Conservation (phyloP, 225 moss, liverwort and hornwort species). For the Takakia lepidozioides region DNA sequence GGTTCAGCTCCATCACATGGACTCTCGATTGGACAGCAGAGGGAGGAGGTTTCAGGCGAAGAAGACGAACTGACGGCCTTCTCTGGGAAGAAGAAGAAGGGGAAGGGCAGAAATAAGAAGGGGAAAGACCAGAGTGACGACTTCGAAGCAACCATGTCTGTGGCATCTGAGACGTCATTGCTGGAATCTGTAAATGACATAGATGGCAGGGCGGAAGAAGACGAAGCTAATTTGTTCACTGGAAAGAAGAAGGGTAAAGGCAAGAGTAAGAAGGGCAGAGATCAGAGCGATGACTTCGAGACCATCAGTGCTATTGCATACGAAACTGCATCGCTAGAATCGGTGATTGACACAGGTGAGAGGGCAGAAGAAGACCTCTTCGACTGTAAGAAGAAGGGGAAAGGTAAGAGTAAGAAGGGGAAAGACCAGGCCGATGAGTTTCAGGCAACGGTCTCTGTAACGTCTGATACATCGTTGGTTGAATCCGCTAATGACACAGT, state of each 20-base stretch:
- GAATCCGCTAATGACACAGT: not conserved
- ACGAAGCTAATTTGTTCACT: constrained; percentile 10
- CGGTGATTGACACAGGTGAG: too few species aligned
- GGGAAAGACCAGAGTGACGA: constrained; percentile 28
- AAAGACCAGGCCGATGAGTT: constrained; percentile 13
- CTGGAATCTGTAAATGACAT: constrained; percentile 2
- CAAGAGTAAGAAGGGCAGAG: constrained; percentile 19
- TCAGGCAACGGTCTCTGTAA: constrained; percentile 11
- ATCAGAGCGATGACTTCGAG: too few species aligned
- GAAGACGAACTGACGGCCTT: constrained; percentile 23
- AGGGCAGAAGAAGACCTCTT: constrained; percentile 6
- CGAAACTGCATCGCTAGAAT: too few species aligned
- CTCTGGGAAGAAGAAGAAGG: constrained; percentile 52
- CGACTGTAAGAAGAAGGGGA: constrained; percentile 9
- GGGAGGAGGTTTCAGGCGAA: constrained; percentile 11
- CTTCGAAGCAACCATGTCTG: constrained; percentile 22
- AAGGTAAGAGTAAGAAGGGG: constrained; percentile 7
- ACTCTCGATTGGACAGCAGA: constrained; percentile 17
- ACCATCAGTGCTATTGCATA: too few species aligned
- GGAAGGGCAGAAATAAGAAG: constrained; percentile 50
- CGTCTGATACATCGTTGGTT: constrained; percentile 2
- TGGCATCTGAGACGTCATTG: constrained; percentile 2
- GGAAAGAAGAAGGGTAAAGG: constrained; percentile 30
- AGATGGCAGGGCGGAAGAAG: constrained; percentile 18
- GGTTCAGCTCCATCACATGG: constrained; percentile 10